Conservation (phyloP, 2,329 filamentous ascomycete genomes). For the Hypoxylon sp. region DNA sequence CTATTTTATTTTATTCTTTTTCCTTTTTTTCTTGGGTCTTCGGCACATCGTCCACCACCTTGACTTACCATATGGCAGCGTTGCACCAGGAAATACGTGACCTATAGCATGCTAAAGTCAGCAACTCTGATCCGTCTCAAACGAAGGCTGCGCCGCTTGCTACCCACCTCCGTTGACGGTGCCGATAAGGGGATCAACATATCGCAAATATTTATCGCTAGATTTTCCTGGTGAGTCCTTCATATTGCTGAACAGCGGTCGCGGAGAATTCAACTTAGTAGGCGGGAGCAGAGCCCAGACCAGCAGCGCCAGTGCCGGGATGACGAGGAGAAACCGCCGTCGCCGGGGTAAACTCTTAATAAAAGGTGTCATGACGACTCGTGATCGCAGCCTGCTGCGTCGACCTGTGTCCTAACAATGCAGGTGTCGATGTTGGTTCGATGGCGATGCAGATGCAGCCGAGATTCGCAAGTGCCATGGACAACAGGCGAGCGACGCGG, state of each 20-base stretch:
- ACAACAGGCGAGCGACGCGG: conserved; percentile 16
- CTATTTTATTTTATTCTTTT: too few relatives aligned
- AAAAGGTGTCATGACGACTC: conserved; percentile 36
- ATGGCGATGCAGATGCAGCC: conserved; percentile 9
- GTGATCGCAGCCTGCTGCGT: conserved; percentile 11
- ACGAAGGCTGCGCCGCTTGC: background rate
- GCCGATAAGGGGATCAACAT: conserved; percentile 45
- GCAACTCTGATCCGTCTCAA: background rate
- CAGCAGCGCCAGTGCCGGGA: conserved; percentile 34
- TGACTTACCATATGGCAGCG: conserved; percentile 45
- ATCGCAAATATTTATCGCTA: conserved; percentile 38
- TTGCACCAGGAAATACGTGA: conserved; percentile 48
- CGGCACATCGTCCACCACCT: background rate
- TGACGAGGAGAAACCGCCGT: conserved; percentile 33
- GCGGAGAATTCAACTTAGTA: conserved; percentile 36
- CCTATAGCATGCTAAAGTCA: conserved; percentile 37
- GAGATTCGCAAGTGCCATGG: conserved; percentile 22
- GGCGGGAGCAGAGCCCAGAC: conserved; percentile 40
- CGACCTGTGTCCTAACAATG: conserved; percentile 7
- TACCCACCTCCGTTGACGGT: conserved; percentile 44
- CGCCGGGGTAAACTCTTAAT: conserved; percentile 39
- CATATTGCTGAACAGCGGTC: conserved; percentile 29
- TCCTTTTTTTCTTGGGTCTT: too few relatives aligned
- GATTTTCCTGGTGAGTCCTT: conserved; percentile 29
- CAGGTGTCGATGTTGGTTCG: conserved; percentile 13